Base-by-base conservation (phyloP, 2,329 filamentous ascomycete genomes). In the Stemphylium beticola region DNA sequence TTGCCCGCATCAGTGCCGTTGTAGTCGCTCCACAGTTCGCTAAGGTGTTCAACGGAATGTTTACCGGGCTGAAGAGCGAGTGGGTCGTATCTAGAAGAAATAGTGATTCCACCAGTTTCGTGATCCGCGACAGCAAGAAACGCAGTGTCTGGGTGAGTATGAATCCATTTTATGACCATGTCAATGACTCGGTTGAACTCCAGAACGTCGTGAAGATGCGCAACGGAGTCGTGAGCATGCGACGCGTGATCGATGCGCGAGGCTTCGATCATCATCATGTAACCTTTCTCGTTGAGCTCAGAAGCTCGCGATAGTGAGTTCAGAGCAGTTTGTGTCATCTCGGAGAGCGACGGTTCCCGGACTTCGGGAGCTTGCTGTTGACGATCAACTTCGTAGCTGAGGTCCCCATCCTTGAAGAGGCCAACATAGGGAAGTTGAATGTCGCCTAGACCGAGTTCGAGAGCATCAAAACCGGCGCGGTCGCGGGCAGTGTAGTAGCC, bases 61-160 rank as follows among this genome's bases (percentile, higher is more conserved):
- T 55, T 70, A 1, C 67, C 68, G 14, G 54, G 56, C 10, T 65
- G 61, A 6, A 78, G 66, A 2, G 68, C 66, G 0, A 68, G 58
- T 0, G 75, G 75, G 42, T 76, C 68, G 58, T 69, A 77, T 10
- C 20, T 17, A 43, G 74, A 75, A 29, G 73, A 72, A 10, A 77
- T 65, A 0, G 76, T 76, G 38, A 78, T 59, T 11, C 76, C 77
- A 26, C 76, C 77, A 20, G 69, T 75, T 55, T 78, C 76, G 55
- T 78, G 75, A 57, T 79, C 76, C 0, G 77, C 76, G 12, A 74
- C 76, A 11, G 72, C 74, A 45, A 78, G 67, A 56, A 78, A 68
- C 41, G 74, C 63, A 1, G 76, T 78, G 41, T 74, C 67, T 2
- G 72, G 68, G 53, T 78, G 74, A 20, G 64, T 60, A 54, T 78